Conservation (phyloP, 176 grass and related monocot species). For the Hyparrhenia diplandra region DNA sequence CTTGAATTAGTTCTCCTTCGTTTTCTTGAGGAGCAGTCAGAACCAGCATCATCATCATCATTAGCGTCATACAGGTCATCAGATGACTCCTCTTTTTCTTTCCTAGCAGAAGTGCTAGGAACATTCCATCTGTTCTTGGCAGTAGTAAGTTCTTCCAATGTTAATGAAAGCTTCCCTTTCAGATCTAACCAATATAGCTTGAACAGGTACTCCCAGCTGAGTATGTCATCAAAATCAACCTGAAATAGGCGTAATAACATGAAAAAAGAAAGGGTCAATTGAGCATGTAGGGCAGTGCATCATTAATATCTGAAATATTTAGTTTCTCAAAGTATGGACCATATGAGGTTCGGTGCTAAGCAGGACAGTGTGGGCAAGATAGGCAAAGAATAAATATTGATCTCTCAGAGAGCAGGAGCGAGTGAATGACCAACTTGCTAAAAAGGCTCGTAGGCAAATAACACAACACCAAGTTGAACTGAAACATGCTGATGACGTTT, state of each 20-base stretch:
- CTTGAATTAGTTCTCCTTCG: slow-evolving; percentile 41
- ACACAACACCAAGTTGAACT: background rate
- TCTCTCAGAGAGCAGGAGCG: background rate
- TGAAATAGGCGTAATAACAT: slow-evolving; percentile 33
- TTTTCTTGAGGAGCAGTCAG: slow-evolving; percentile 62
- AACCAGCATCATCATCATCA: slow-evolving; percentile 72
- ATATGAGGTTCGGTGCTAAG: background rate
- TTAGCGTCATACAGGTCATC: slow-evolving; percentile 82
- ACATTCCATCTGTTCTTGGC: slow-evolving; percentile 74
- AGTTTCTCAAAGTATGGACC: background rate
- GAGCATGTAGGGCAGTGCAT: background rate
- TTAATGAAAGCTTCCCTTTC: slow-evolving; percentile 79
- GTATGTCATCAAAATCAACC: slow-evolving; percentile 97
- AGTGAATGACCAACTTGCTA: slow-evolving; percentile 5
- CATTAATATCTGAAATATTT: background rate
- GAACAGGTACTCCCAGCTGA: slow-evolving; percentile 96
- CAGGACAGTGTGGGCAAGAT: background rate
- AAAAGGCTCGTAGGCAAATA: background rate
- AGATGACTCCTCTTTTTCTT: slow-evolving; percentile 76
- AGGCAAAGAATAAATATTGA: background rate
- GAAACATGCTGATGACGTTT: background rate
- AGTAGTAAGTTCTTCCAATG: slow-evolving; percentile 77
- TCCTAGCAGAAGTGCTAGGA: slow-evolving; percentile 40
- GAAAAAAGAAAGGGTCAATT: slow-evolving; percentile 4
- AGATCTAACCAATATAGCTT: slow-evolving; percentile 91